Evolutionary conservation across 192 early-diverging fungal species (phyloP).

Genomic region (Coemansia sp.): DNA sequence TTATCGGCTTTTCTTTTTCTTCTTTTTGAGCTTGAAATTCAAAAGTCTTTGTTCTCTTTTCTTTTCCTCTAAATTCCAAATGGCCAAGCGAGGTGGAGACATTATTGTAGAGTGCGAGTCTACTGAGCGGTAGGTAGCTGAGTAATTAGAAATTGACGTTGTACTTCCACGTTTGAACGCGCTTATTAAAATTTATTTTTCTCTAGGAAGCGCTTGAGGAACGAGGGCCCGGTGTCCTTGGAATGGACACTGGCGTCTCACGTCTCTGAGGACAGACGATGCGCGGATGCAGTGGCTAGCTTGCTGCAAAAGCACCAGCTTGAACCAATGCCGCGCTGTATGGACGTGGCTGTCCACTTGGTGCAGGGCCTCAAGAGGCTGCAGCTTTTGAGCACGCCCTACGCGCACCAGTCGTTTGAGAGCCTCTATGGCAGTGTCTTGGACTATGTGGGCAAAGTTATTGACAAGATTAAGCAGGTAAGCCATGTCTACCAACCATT

Average conservation of each 20-base stretch:
- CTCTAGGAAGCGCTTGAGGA: constrained; percentile 46
- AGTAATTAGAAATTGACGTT: background rate
- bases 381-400: constrained; percentile 17
- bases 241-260: constrained; percentile 2
- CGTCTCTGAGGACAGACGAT: constrained; percentile 20
- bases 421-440: constrained; percentile 25
- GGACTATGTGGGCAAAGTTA: constrained; percentile 30
- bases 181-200: background rate
- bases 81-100: constrained; percentile 31
- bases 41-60: background rate
- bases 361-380: constrained; percentile 39
- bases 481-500: background rate
- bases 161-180: background rate
- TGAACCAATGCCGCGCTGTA: constrained; percentile 8
- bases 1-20: background rate
- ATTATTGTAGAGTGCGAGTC: constrained; percentile 31
- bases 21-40: background rate
- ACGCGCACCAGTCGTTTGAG: constrained; percentile 22
- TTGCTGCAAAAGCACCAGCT: constrained; percentile 15
- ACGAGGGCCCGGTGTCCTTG: constrained; percentile 3
- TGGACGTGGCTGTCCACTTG: constrained; percentile 34
- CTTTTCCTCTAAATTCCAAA: constrained; percentile 5
- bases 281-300: constrained; percentile 4
- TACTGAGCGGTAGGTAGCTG: constrained; percentile 29
- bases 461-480: constrained; percentile 29